phyloP scores from a whole-genome alignment of 768 basidiomycete genomes.

The Pulveroboletus sp. region DNA sequence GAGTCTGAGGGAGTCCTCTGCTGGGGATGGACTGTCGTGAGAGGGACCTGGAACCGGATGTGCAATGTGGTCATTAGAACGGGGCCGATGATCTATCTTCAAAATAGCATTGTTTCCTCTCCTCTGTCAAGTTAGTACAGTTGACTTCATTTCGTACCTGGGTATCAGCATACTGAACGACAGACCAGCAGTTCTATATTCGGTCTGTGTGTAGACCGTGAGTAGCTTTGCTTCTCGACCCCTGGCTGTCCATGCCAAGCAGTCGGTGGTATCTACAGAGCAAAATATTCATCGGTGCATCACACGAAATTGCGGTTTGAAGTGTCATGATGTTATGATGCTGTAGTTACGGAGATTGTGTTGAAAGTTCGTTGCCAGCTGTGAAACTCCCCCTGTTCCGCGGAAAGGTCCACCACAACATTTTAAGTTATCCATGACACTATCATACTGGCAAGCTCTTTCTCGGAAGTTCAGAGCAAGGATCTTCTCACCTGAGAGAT shows the following conservation, averaged over 20 bases:
- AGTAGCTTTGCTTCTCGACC: background rate
- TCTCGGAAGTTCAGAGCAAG: constrained; percentile 3
- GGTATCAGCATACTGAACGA: background rate
- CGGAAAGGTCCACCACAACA: too few relatives aligned
- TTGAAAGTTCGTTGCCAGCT: background rate
- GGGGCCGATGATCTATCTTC: background rate
- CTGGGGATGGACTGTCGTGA: constrained; percentile 34
- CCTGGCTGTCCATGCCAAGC: too few relatives aligned
- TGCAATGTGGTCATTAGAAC: background rate
- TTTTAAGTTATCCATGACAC: too few relatives aligned
- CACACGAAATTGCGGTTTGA: background rate
- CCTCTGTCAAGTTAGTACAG: background rate
- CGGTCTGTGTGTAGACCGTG: too few relatives aligned
- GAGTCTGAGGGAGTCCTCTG: constrained; percentile 29
- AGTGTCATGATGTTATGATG: background rate
- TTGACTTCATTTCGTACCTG: background rate
- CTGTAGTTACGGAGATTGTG: background rate
- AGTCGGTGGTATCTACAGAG: background rate
- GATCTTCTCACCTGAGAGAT: constrained; percentile 31
- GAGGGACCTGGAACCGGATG: constrained; percentile 24
- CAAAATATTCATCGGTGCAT: background rate
- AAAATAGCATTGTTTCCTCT: background rate
- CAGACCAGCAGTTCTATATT: background rate
- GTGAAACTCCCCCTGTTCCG: background rate
- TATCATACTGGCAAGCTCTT: background rate